These are phyloP conservation scores for Termitomyces titanicus DNA, from an alignment of 768 basidiomycete species.

Conservation along the genomic window DNA sequence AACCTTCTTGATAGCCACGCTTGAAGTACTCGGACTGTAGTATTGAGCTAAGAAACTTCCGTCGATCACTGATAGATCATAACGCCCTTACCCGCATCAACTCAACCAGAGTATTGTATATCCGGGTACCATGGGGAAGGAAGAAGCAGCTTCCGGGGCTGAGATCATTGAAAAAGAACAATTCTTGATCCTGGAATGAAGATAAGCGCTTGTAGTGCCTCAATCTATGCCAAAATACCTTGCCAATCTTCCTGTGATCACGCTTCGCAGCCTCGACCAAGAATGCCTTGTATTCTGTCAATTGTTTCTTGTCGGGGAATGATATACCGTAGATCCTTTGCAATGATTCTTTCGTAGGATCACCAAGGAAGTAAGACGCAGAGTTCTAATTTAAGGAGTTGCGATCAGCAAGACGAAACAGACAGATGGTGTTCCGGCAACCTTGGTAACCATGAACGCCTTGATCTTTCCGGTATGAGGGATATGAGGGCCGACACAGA, in stretches of 20 bases:
- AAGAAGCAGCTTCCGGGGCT: slow-evolving; percentile 97
- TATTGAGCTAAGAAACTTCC: neutral
- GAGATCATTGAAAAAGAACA: slow-evolving; percentile 98
- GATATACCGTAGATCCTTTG: slow-evolving; percentile 98
- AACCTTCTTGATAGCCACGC: slow-evolving; percentile 93
- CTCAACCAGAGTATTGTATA: slow-evolving; percentile 92
- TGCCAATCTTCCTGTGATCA: slow-evolving; percentile 95
- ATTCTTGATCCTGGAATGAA: slow-evolving; percentile 77
- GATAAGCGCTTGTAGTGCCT: slow-evolving; percentile 2
- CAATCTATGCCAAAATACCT: slow-evolving; percentile 32
- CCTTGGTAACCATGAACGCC: slow-evolving; percentile 95
- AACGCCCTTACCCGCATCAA: slow-evolving; percentile 72
- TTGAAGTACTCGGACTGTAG: slow-evolving; percentile 90
- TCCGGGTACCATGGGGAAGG: slow-evolving; percentile 93
- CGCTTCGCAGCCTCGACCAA: slow-evolving; percentile 97
- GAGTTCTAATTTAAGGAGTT: slow-evolving; percentile 61
- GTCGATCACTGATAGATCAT: neutral
- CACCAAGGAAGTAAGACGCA: slow-evolving; percentile 96
- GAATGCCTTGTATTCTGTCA: slow-evolving; percentile 93
- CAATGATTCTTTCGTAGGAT: slow-evolving; percentile 87
- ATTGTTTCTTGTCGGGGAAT: slow-evolving; percentile 96
- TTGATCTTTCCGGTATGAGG: slow-evolving; percentile 98
- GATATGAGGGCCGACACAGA: slow-evolving; percentile 96
- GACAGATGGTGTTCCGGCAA: slow-evolving; percentile 21
- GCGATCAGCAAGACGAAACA: neutral